These are phyloP conservation scores for Saccharata proteae DNA, from an alignment of 2,329 filamentous ascomycete genomes.

Conservation along the genomic window DNA sequence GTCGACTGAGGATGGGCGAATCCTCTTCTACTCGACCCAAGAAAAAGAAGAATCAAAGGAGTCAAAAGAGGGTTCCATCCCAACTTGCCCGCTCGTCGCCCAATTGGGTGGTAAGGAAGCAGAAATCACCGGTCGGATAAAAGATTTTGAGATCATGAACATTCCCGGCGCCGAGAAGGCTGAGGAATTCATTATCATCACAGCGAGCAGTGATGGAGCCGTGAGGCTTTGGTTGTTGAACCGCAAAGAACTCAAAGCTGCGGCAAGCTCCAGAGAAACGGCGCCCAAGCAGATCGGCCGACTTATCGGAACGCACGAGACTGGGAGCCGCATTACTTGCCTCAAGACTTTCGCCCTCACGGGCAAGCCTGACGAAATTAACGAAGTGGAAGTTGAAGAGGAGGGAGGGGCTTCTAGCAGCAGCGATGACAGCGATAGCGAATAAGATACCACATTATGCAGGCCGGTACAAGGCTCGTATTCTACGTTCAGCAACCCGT, in stretches of 20 bases:
- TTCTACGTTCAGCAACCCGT: too few relatives aligned
- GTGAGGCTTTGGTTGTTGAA: conserved; percentile 64
- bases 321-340: conserved; percentile 81
- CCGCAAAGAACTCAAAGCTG: conserved; percentile 14
- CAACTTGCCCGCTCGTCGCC: conserved; percentile 51
- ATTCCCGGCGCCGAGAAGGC: conserved; percentile 27
- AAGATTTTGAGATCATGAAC: conserved; percentile 66
- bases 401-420: conserved; percentile 9
- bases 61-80: conserved; percentile 40
- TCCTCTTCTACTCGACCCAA: conserved; percentile 70
- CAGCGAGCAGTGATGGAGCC: conserved; percentile 74
- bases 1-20: conserved; percentile 80
- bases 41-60: conserved; percentile 31
- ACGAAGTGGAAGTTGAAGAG: conserved; percentile 13
- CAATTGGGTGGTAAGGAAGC: conserved; percentile 63
- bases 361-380: conserved; percentile 18
- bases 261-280: background rate
- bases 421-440: conserved; percentile 11
- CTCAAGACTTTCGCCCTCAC: conserved; percentile 78
- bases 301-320: conserved; percentile 68
- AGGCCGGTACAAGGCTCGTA: too few relatives aligned
- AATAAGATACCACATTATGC: conserved; percentile 8
- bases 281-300: conserved; percentile 42
- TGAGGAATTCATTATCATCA: conserved; percentile 44
- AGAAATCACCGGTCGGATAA: conserved; percentile 62